Evolutionary conservation across 2,329 filamentous ascomycete genomes (phyloP).

Genomic region (Colletotrichum chlorophyti): DNA sequence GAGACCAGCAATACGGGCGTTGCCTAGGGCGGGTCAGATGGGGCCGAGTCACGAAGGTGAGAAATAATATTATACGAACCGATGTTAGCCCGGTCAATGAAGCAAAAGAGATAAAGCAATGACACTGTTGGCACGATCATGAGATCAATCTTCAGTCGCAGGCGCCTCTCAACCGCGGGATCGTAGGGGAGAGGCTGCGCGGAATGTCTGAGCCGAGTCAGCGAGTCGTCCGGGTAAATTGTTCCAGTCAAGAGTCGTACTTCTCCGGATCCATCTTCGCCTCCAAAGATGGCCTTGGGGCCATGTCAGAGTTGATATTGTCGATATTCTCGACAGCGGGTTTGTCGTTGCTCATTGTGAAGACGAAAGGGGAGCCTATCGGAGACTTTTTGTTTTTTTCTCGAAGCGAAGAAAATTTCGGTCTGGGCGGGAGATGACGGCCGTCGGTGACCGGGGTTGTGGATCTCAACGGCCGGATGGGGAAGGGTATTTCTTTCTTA

Average conservation of each 20-base stretch:
- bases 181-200: slow-evolving; percentile 32
- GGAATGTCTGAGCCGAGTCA: background rate
- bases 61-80: slow-evolving; percentile 46
- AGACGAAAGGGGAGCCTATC: background rate
- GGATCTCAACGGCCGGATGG: background rate
- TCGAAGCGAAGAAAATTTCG: background rate
- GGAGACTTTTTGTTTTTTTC: background rate
- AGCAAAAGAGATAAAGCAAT: slow-evolving; percentile 70
- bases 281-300: background rate
- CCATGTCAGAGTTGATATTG: slow-evolving; percentile 9
- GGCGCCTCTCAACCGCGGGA: slow-evolving; percentile 37
- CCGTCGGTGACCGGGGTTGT: background rate
- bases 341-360: slow-evolving; percentile 15
- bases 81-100: slow-evolving; percentile 73
- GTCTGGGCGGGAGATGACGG: background rate
- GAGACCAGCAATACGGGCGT: slow-evolving; percentile 65
- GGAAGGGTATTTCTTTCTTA: background rate
- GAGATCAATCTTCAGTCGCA: slow-evolving; percentile 67
- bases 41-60: background rate
- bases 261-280: slow-evolving; percentile 3
- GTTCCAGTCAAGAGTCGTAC: background rate
- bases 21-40: slow-evolving; percentile 46
- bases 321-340: slow-evolving; percentile 12
- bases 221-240: background rate
- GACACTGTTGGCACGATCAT: slow-evolving; percentile 68